Evolutionary conservation across 345 rosid genomes (phyloP).

Genomic region (Litchi chinensis): DNA sequence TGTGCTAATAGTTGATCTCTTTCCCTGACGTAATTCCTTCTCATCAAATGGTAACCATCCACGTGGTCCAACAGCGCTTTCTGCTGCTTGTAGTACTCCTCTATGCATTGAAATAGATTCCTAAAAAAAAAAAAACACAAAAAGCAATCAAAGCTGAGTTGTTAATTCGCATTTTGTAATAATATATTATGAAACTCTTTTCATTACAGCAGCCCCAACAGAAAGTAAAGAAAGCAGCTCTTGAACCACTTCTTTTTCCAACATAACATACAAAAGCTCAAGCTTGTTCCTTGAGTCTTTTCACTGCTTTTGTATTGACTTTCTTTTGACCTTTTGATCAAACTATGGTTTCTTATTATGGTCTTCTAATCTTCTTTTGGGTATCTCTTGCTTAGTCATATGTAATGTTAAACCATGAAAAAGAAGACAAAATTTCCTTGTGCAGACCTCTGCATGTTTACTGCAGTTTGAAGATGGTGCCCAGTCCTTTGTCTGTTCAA

Average conservation of each 20-base stretch:
- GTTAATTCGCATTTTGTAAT: neutral
- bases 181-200: constrained; percentile 10
- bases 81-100: constrained; percentile 17
- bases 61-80: constrained; percentile 23
- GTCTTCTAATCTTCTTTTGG: constrained; percentile 3
- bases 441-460: constrained; percentile 41
- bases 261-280: constrained; percentile 27
- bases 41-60: constrained; percentile 36
- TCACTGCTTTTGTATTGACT: constrained; percentile 17
- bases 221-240: constrained; percentile 38
- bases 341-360: constrained; percentile 11
- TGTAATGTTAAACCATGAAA: neutral
- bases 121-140: constrained; percentile 4
- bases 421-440: constrained; percentile 15
- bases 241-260: constrained; percentile 32
- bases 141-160: neutral
- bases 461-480: constrained; percentile 30
- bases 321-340: constrained; percentile 22
- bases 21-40: constrained; percentile 29
- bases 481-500: constrained; percentile 45
- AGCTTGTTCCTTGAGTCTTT: constrained; percentile 3
- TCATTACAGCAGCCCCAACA: constrained; percentile 29
- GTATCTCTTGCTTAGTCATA: neutral
- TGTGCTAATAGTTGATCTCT: constrained; percentile 9
- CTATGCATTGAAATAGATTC: constrained; percentile 29